Conservation (phyloP, 495 filamentous ascomycete genomes). For the Talaromyces thailandensis region DNA sequence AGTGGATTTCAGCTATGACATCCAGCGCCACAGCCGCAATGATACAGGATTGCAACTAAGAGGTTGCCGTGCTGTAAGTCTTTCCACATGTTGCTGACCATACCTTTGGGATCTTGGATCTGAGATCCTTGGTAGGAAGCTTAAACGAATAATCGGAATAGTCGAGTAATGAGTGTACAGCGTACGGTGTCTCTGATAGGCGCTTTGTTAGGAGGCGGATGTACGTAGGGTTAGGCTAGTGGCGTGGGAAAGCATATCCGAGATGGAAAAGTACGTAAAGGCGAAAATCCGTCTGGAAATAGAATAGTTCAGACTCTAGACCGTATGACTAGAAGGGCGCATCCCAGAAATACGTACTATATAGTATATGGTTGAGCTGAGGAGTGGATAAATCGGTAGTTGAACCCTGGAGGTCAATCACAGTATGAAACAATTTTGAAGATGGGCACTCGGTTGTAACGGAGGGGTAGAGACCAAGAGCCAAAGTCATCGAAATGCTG, state of each 20-base stretch:
- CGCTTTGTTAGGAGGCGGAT: background rate
- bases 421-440: background rate
- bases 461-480: background rate
- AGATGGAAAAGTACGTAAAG: background rate
- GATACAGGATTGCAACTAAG: background rate
- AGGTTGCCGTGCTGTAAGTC: background rate
- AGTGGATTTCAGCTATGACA: constrained; percentile 3
- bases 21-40: constrained; percentile 4
- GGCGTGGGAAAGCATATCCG: background rate
- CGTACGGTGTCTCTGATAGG: background rate
- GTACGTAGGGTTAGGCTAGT: background rate
- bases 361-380: background rate
- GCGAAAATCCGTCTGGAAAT: background rate
- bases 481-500: background rate
- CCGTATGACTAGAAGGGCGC: background rate
- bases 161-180: background rate
- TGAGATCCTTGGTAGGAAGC: background rate
- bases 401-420: background rate
- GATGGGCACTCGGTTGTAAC: background rate
- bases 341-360: background rate
- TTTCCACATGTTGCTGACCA: background rate
- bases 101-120: background rate
- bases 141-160: background rate
- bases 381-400: background rate
- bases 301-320: background rate